Evolutionary conservation across 140 eudicot genomes (phyloP).

Genomic region (Cichorium intybus): DNA sequence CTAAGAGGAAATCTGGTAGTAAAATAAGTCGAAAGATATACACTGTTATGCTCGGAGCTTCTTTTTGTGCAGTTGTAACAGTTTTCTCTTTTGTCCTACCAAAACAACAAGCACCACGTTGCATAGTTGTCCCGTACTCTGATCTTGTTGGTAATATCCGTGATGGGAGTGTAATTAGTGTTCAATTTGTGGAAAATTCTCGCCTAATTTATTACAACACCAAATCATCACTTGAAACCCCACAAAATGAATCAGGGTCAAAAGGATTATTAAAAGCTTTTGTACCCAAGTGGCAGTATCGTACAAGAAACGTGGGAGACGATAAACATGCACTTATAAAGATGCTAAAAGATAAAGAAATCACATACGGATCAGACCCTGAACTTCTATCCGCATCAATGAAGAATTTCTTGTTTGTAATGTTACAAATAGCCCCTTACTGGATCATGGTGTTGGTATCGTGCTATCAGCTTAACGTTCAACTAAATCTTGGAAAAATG

Average conservation of each 20-base stretch:
- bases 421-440: conserved; percentile 33
- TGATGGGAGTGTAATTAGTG: conserved; percentile 35
- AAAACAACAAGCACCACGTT: conserved; percentile 21
- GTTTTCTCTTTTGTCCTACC: conserved; percentile 26
- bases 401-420: conserved; percentile 20
- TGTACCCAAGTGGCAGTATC: conserved; percentile 20
- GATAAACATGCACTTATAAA: conserved; percentile 26
- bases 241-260: conserved; percentile 17
- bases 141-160: conserved; percentile 31
- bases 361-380: conserved; percentile 39
- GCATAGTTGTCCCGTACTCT: conserved; percentile 34
- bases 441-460: conserved; percentile 34
- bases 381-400: conserved; percentile 24
- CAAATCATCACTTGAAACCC: conserved; percentile 14
- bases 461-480: conserved; percentile 28
- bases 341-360: conserved; percentile 34
- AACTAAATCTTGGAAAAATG: conserved; percentile 32
- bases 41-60: conserved; percentile 26
- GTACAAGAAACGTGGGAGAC: conserved; percentile 36
- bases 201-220: conserved; percentile 29
- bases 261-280: conserved; percentile 8
- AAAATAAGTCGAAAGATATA: conserved; percentile 24
- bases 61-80: conserved; percentile 28
- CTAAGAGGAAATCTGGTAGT: conserved; percentile 8
- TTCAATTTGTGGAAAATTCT: conserved; percentile 42